Conservation (phyloP, 176 grass and related monocot species). For the Cenchrus purpureus region DNA sequence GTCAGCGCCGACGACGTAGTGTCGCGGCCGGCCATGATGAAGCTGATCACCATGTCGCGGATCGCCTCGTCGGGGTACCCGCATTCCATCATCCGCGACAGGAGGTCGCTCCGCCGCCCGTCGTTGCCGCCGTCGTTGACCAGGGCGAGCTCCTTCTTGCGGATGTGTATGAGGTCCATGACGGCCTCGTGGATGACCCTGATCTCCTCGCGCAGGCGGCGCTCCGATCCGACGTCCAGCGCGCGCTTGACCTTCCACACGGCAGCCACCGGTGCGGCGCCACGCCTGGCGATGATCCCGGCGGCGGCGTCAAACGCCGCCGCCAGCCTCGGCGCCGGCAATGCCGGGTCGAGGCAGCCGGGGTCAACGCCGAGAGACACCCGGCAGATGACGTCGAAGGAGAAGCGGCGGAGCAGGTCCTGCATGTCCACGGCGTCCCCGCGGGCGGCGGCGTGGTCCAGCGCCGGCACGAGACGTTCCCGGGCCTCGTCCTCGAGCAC, state of each 20-base stretch:
- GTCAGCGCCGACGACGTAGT: slow-evolving; percentile 88
- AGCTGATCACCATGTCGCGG: slow-evolving; percentile 96
- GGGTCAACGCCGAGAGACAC: slow-evolving; percentile 83
- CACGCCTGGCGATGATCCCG: slow-evolving; percentile 68
- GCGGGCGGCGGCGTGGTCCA: slow-evolving; percentile 36
- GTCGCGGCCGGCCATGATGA: slow-evolving; percentile 87
- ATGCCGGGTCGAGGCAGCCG: slow-evolving; percentile 52
- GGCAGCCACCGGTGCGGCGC: slow-evolving; percentile 68
- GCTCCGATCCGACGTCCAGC: slow-evolving; percentile 64
- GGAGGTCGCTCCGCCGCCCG: slow-evolving; percentile 51
- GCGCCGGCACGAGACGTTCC: slow-evolving; percentile 57
- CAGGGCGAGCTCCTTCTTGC: slow-evolving; percentile 52
- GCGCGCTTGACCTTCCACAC: slow-evolving; percentile 85
- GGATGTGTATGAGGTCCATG: slow-evolving; percentile 55
- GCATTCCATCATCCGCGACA: slow-evolving; percentile 77
- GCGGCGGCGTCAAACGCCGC: slow-evolving; percentile 78
- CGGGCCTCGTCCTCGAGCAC: slow-evolving; percentile 62
- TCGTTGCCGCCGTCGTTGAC: slow-evolving; percentile 12
- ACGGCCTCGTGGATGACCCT: slow-evolving; percentile 59
- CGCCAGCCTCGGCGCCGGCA: slow-evolving; percentile 54
- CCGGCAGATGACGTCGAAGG: slow-evolving; percentile 81
- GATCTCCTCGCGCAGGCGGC: slow-evolving; percentile 62
- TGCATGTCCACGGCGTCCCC: slow-evolving; percentile 69
- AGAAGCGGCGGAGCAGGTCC: slow-evolving; percentile 75
- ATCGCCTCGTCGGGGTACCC: slow-evolving; percentile 74